Conservation (phyloP, 2,329 filamentous ascomycete genomes). For the Fusarium pseudocircinatum region DNA sequence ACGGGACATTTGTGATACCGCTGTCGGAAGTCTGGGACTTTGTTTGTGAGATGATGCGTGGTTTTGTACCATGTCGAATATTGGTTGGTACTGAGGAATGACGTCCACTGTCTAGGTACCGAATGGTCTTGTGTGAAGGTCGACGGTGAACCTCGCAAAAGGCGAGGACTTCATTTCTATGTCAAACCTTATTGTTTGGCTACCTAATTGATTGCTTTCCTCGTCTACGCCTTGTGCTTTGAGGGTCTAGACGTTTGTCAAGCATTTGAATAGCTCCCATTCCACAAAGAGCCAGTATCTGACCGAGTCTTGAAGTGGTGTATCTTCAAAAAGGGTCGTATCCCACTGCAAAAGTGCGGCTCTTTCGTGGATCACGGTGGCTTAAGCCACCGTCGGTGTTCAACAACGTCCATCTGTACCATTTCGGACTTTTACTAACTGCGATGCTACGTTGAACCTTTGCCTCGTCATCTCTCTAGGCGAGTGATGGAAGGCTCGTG, state of each 20-base stretch:
- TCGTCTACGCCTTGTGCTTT: background rate
- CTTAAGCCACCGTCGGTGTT: background rate
- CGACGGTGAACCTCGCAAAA: background rate
- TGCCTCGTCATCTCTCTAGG: background rate
- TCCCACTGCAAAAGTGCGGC: background rate
- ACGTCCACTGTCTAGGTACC: background rate
- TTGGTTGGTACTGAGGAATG: constrained; percentile 1
- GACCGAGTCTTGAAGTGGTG: background rate
- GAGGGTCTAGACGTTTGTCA: background rate
- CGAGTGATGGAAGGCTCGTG: background rate
- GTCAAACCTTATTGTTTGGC: background rate
- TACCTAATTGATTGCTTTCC: background rate
- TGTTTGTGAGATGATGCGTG: constrained; percentile 1
- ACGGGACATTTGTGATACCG: constrained; percentile 1
- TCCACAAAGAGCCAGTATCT: background rate
- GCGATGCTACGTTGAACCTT: background rate
- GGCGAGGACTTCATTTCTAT: background rate
- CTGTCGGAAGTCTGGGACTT: background rate
- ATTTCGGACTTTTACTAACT: background rate
- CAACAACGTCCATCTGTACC: background rate
- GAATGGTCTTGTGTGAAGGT: background rate
- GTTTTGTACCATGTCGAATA: constrained; percentile 6
- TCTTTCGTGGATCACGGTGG: background rate
- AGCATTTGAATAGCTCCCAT: background rate
- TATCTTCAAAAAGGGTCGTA: background rate